Evolutionary conservation across 2,329 filamentous ascomycete species (phyloP).

Genomic region (Botrytis tulipae): DNA sequence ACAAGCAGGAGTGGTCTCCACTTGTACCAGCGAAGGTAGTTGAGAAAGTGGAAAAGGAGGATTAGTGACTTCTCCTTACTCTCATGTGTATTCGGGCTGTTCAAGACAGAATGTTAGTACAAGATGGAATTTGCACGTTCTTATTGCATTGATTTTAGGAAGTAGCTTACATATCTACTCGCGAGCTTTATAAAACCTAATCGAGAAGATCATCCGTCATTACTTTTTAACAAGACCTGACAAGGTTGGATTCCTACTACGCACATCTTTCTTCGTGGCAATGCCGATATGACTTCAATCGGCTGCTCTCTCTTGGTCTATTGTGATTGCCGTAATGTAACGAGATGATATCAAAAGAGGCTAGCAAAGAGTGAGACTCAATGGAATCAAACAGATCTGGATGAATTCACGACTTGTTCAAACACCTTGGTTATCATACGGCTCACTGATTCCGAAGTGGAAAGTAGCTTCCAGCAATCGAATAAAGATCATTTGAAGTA

Average conservation of each 20-base stretch:
- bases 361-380: not conserved
- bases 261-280: not conserved
- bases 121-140: too few species aligned
- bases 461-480: not conserved
- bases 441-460: too few species aligned
- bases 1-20: not conserved
- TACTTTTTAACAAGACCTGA: not conserved
- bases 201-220: too few species aligned
- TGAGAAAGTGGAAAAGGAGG: accelerated
- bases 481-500: not conserved
- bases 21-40: not conserved
- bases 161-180: too few species aligned
- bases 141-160: too few species aligned
- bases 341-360: not conserved
- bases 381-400: too few species aligned
- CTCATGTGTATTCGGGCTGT: too few species aligned
- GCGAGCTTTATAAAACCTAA: too few species aligned
- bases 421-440: too few species aligned
- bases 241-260: not conserved
- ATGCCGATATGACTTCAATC: not conserved
- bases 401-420: too few species aligned
- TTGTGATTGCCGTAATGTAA: not conserved
- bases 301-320: not conserved
- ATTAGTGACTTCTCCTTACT: too few species aligned
- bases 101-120: too few species aligned